These are phyloP conservation scores for Clitopilus passeckerianus DNA, from an alignment of 768 basidiomycete genomes.

Conservation along the genomic window DNA sequence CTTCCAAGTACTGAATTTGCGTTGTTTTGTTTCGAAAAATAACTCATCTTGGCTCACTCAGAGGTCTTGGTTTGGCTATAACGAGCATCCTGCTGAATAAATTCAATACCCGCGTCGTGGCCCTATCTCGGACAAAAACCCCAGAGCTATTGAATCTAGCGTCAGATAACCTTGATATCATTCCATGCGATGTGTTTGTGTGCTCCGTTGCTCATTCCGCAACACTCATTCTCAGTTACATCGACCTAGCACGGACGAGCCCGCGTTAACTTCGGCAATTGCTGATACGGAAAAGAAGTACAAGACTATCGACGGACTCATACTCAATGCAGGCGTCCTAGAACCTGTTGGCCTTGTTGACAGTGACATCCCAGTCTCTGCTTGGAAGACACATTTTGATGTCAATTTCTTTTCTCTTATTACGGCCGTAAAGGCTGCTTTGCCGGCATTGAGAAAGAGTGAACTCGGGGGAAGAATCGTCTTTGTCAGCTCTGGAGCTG, in stretches of 20 bases:
- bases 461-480: conserved; percentile 60
- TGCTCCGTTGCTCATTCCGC: conserved; percentile 2
- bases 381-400: conserved; percentile 74
- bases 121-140: conserved; percentile 67
- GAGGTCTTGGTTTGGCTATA: conserved; percentile 77
- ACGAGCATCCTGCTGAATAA: conserved; percentile 58
- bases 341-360: conserved; percentile 63
- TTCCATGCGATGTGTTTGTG: conserved; percentile 77
- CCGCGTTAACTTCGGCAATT: conserved; percentile 53
- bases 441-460: conserved; percentile 67
- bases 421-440: conserved; percentile 56
- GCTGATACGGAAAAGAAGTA: conserved; percentile 44
- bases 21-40: conserved; percentile 1
- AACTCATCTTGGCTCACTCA: conserved; percentile 15
- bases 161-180: conserved; percentile 41
- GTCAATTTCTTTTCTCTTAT: conserved; percentile 87
- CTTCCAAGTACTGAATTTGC: conserved; percentile 53
- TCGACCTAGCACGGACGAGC: conserved; percentile 50
- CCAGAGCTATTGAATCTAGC: conserved; percentile 56
- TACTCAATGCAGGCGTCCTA: conserved; percentile 82
- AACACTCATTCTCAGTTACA: conserved; percentile 5
- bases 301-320: conserved; percentile 65
- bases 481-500: conserved; percentile 84
- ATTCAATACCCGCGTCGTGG: conserved; percentile 65
- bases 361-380: conserved; percentile 42